These are phyloP conservation scores for Backusella luteola DNA, from an alignment of 192 early-diverging fungal genomes.

Conservation along the genomic window DNA sequence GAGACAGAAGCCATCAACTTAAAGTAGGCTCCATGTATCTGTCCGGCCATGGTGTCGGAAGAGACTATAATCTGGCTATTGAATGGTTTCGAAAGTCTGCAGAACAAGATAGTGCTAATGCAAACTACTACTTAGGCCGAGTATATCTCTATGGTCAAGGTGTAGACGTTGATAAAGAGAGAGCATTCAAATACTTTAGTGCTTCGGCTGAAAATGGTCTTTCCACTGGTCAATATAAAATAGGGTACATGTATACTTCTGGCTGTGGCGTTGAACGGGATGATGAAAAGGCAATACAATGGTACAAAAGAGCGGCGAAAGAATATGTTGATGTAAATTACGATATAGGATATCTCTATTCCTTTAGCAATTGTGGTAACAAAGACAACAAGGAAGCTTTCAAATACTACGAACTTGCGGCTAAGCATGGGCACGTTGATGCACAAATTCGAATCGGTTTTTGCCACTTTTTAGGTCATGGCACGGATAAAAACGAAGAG, in stretches of 20 bases:
- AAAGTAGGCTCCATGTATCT: background rate
- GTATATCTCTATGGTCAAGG: background rate
- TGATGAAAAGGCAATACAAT: no score
- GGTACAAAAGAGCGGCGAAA: background rate
- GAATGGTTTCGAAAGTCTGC: background rate
- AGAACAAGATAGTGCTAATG: background rate
- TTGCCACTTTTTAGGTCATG: background rate
- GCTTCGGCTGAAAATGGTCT: background rate
- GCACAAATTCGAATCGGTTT: background rate
- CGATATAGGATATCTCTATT: background rate
- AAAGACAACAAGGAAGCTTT: background rate
- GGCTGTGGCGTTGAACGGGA: no score
- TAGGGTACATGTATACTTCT: no score
- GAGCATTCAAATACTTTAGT: background rate
- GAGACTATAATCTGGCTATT: background rate
- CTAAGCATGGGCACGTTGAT: background rate
- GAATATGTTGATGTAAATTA: background rate
- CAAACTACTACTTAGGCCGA: background rate
- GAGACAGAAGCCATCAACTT: background rate
- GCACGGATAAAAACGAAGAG: background rate
- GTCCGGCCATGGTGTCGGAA: background rate
- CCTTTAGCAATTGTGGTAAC: background rate
- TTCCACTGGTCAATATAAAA: no score
- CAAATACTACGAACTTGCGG: background rate
- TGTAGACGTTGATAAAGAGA: background rate